Evolutionary conservation across 768 basidiomycete species (phyloP).

Genomic region (Mrakia gelida): DNA sequence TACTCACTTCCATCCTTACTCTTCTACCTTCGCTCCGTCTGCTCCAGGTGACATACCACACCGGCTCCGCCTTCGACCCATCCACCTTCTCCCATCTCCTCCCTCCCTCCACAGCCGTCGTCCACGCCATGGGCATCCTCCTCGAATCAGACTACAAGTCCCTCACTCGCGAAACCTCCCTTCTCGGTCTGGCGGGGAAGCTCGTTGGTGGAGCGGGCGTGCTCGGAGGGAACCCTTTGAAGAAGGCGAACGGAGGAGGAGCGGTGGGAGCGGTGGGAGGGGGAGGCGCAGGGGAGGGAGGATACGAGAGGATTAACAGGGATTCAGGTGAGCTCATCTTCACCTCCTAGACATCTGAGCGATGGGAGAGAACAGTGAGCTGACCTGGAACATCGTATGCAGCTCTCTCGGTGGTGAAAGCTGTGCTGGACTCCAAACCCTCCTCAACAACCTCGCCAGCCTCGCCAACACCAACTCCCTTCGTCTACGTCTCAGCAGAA

Average conservation of each 20-base stretch:
- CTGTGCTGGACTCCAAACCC: slow-evolving; percentile 50
- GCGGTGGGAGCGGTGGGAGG: slow-evolving; percentile 36
- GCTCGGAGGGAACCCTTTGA: slow-evolving; percentile 55
- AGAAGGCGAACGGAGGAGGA: slow-evolving; percentile 44
- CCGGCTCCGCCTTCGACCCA: slow-evolving; percentile 75
- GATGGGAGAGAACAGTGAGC: neutral
- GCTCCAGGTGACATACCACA: slow-evolving; percentile 76
- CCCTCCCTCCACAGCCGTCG: slow-evolving; percentile 65
- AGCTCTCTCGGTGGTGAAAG: slow-evolving; percentile 68
- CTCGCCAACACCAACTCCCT: slow-evolving; percentile 44
- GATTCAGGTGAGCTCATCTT: slow-evolving; percentile 63
- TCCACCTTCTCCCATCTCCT: slow-evolving; percentile 67
- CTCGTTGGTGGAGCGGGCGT: neutral
- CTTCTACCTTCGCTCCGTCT: neutral
- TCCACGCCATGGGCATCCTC: slow-evolving; percentile 89
- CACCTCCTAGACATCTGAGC: neutral
- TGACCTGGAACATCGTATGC: neutral
- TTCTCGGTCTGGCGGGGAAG: neutral
- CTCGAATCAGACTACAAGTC: slow-evolving; percentile 78
- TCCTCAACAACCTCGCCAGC: slow-evolving; percentile 19
- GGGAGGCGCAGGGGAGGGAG: slow-evolving; percentile 43
- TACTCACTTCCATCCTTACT: neutral
- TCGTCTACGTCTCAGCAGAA: slow-evolving; percentile 93
- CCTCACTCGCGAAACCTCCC: slow-evolving; percentile 48
- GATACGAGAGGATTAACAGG: slow-evolving; percentile 77